These are phyloP conservation scores for Sanghuangporus sanghuang DNA, from an alignment of 1,284 basidiomycete species.

Conservation along the genomic window DNA sequence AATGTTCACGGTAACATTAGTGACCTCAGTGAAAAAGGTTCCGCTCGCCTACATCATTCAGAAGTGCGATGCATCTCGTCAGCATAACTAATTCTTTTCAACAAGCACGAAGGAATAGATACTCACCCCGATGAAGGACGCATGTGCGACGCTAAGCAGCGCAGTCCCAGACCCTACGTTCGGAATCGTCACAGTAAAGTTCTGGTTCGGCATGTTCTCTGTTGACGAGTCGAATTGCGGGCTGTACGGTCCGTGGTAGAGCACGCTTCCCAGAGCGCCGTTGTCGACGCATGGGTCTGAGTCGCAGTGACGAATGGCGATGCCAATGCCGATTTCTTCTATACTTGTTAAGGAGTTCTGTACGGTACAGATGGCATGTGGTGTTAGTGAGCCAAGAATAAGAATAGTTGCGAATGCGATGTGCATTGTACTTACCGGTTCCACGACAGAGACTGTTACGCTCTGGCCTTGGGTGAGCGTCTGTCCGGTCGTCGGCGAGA, in stretches of 20 bases:
- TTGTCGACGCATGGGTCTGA: conserved; percentile 28
- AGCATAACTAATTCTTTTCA: neutral
- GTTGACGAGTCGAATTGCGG: conserved; percentile 28
- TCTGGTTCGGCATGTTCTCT: conserved; percentile 37
- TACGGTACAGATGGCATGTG: neutral
- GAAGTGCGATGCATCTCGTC: neutral
- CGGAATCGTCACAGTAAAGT: conserved; percentile 47
- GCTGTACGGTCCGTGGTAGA: conserved; percentile 41
- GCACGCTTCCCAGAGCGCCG: conserved; percentile 33
- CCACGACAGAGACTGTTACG: conserved; percentile 38
- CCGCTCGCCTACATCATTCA: conserved; percentile 3
- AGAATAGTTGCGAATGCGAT: neutral
- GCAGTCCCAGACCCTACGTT: conserved; percentile 27
- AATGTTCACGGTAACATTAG: conserved; percentile 12
- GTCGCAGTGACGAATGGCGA: conserved; percentile 34
- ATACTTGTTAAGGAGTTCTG: conserved; percentile 36
- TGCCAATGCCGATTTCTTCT: conserved; percentile 39
- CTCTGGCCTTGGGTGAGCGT: conserved; percentile 31
- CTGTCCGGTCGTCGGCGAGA: conserved; percentile 30
- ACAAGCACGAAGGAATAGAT: neutral
- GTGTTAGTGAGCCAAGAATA: neutral
- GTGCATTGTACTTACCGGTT: conserved; percentile 32
- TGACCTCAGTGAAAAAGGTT: conserved; percentile 9
- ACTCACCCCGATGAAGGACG: conserved; percentile 44
- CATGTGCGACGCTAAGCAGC: conserved; percentile 37